Evolutionary conservation across 768 basidiomycete species (phyloP), one percentile per base, ranked within the genome.

Genomic region (Coprinellus micaceus): DNA sequence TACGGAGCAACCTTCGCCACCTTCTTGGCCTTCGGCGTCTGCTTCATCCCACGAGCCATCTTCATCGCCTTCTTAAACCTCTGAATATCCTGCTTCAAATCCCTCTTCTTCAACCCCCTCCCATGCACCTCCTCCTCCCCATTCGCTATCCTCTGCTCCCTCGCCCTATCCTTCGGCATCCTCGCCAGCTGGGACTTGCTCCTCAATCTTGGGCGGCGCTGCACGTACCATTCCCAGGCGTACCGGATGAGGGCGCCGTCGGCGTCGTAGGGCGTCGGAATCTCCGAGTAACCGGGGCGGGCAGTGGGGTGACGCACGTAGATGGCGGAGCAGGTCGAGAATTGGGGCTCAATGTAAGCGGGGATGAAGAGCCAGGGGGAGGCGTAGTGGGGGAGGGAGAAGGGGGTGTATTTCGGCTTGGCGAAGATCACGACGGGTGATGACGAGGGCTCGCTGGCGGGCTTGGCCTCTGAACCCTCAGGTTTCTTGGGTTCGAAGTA

Each of bases 261-360:
- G 0, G 97, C 94, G 60, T 95, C 93, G 70, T 89, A 98, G 2
- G 97, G 97, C 3, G 91, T 91, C 5, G 96, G 93, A 36, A 99
- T 89, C 71, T 99, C 97, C 15, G 89, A 91, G 73, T 96, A 94
- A 5, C 91, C 91, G 0, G 94, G 92, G n/a, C 94, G 84, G 0
- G 96, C 97, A 0, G 95, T 97, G 7, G 97, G 97, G 65, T 98
- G 94, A 36, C 97, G 90, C 29, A 98, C 83, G 68, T 96, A 98
- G 51, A 98, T 77, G 13, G 87, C 88, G 1, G 94, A 92, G 70
- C 96, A 98, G 10, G 94, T 93, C 46, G 81, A 66, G 77, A 90
- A 98, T 55, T 86, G 89, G 12, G 86, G 82, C 62, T 95, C 91
- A 52, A 73, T 70, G 48, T 71, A 73, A 13, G 72, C 69, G 4